These are phyloP conservation scores for Skeletonema potamos DNA, from an alignment of 108 stramenopile species.

Conservation along the genomic window DNA sequence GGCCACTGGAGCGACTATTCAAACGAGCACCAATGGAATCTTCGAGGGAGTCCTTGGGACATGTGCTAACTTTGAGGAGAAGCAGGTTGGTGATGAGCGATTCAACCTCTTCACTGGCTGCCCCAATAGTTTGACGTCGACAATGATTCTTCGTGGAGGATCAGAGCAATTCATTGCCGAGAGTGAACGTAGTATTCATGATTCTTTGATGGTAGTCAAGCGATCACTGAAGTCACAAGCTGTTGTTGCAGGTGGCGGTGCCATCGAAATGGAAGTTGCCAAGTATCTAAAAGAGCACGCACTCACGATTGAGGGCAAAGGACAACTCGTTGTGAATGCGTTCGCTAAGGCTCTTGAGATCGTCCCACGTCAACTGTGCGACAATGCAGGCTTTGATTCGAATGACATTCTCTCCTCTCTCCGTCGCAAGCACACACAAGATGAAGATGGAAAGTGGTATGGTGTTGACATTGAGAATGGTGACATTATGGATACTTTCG, in stretches of 20 bases:
- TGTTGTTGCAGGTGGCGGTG: slow-evolving; percentile 98
- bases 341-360: slow-evolving; percentile 96
- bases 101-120: slow-evolving; percentile 98
- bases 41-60: slow-evolving; percentile 80
- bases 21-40: slow-evolving; percentile 88
- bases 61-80: slow-evolving; percentile 95
- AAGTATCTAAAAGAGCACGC: slow-evolving; percentile 77
- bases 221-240: slow-evolving; percentile 77
- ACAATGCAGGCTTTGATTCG: slow-evolving; percentile 97
- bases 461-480: slow-evolving; percentile 96
- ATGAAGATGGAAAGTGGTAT: slow-evolving; percentile 87
- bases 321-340: slow-evolving; percentile 91
- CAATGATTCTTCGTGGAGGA: slow-evolving; percentile 96
- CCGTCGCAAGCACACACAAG: slow-evolving; percentile 88
- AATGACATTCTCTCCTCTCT: slow-evolving; percentile 96
- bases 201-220: slow-evolving; percentile 88
- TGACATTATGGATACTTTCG: slow-evolving; percentile 95
- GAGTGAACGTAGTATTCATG: slow-evolving; percentile 96
- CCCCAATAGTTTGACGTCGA: slow-evolving; percentile 89
- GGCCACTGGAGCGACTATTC: slow-evolving; percentile 93
- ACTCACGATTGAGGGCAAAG: slow-evolving; percentile 94
- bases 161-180: slow-evolving; percentile 99
- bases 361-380: slow-evolving; percentile 95
- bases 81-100: slow-evolving; percentile 94
- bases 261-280: slow-evolving; percentile 96